These are phyloP conservation scores for Cercospora canescens DNA, from an alignment of 2,329 filamentous ascomycete species.

Conservation along the genomic window DNA sequence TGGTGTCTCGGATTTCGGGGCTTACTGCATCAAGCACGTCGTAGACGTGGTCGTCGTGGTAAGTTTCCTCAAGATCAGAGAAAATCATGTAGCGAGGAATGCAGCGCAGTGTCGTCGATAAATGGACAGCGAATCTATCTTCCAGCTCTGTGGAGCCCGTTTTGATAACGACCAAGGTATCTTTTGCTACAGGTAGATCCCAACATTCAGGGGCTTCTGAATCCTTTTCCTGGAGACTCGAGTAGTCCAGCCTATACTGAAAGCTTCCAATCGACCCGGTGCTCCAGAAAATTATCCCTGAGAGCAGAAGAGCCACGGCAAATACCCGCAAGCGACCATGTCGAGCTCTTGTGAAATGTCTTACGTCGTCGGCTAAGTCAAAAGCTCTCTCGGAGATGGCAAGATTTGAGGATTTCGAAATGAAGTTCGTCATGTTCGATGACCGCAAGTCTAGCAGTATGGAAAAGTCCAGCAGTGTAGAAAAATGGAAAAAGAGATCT, in stretches of 20 bases:
- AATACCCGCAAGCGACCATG: neutral
- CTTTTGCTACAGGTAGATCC: constrained; percentile 37
- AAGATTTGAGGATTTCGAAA: neutral
- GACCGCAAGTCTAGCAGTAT: too few relatives aligned
- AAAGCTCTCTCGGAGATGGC: neutral
- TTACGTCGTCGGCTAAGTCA: neutral
- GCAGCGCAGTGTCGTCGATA: constrained; percentile 56
- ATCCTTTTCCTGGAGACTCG: neutral
- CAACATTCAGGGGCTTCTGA: neutral
- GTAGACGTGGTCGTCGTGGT: constrained; percentile 42
- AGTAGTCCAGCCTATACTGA: neutral
- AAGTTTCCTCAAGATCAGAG: constrained; percentile 56
- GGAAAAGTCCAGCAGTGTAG: too few relatives aligned
- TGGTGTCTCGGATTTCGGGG: constrained; percentile 25
- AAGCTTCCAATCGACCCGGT: neutral
- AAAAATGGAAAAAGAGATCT: too few relatives aligned
- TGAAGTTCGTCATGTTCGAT: neutral
- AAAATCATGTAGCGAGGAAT: constrained; percentile 58
- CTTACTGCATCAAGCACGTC: constrained; percentile 38
- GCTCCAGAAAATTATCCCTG: neutral
- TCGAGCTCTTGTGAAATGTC: neutral
- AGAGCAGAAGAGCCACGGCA: neutral
- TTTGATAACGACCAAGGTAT: constrained; percentile 58
- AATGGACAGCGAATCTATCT: constrained; percentile 56
- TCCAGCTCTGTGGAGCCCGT: constrained; percentile 60